phyloP scores from a whole-genome alignment of 495 filamentous ascomycete genomes.

The Venustampulla echinocandica region DNA sequence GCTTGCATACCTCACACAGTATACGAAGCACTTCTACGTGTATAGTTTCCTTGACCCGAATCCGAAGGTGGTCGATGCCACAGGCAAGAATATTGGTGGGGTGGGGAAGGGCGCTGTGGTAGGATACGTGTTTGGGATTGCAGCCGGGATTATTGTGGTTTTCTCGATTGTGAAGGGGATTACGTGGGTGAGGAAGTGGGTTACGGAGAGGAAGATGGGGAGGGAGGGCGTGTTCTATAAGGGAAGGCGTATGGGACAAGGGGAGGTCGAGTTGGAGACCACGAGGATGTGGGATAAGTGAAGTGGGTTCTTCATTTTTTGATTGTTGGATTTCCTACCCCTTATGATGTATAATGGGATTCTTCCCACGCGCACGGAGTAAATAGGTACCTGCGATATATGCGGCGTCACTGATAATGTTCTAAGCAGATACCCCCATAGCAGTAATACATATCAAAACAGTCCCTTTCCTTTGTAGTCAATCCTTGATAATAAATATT shows the following conservation, averaged over 20 bases:
- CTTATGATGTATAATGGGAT: no score
- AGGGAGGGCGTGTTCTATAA: constrained; percentile 35
- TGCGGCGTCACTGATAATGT: no score
- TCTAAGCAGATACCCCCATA: no score
- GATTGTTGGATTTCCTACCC: no score
- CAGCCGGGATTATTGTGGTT: constrained; percentile 51
- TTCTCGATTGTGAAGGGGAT: constrained; percentile 47
- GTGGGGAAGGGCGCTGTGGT: constrained; percentile 36
- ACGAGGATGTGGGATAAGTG: constrained; percentile 20
- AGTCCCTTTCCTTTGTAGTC: no score
- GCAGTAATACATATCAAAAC: no score
- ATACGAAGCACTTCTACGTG: constrained; percentile 61
- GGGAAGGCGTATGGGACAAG: constrained; percentile 15
- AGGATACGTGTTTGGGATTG: constrained; percentile 55
- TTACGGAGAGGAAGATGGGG: constrained; percentile 44
- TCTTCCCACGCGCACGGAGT: no score
- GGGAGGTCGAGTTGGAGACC: constrained; percentile 22
- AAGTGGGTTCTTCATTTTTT: no score
- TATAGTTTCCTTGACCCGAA: constrained; percentile 65
- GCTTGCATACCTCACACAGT: constrained; percentile 64
- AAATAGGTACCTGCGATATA: no score
- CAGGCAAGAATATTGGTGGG: constrained; percentile 9
- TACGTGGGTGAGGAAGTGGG: constrained; percentile 36
- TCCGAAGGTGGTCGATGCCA: constrained; percentile 32
- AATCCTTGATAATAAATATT: no score